Evolutionary conservation across 768 basidiomycete species (phyloP).

Genomic region (Austroboletus festivus): DNA sequence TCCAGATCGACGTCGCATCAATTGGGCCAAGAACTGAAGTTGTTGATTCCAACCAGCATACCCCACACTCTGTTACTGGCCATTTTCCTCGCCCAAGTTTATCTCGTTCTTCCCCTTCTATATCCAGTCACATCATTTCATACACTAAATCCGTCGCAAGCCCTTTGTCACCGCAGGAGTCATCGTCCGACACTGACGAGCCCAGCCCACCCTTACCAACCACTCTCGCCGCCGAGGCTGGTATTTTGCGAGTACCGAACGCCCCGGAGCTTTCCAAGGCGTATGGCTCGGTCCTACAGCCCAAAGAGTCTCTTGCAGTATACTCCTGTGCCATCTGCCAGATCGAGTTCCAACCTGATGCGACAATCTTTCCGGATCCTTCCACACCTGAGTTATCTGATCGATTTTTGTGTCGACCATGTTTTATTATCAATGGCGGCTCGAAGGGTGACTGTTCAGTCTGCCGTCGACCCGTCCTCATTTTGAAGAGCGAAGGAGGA

Average conservation of each 20-base stretch:
- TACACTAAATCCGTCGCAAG: conserved; percentile 56
- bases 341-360: conserved; percentile 69
- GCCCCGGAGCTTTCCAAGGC: conserved; percentile 72
- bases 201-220: conserved; percentile 32
- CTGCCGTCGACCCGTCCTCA: conserved; percentile 70
- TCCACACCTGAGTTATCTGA: conserved; percentile 21
- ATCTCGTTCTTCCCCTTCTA: conserved; percentile 28
- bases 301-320: conserved; percentile 66
- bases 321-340: conserved; percentile 69
- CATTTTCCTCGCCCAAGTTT: conserved; percentile 52
- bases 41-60: conserved; percentile 5
- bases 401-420: conserved; percentile 73
- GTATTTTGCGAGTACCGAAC: conserved; percentile 59
- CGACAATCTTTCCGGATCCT: conserved; percentile 83
- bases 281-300: conserved; percentile 80
- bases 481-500: conserved; percentile 72
- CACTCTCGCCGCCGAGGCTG: conserved; percentile 51
- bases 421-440: conserved; percentile 70
- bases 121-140: conserved; percentile 50
- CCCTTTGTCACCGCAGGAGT: conserved; percentile 59
- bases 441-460: conserved; percentile 70
- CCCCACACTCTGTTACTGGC: conserved; percentile 19
- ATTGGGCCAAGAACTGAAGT: conserved; percentile 5
- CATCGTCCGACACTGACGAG: conserved; percentile 22
- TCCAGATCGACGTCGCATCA: conserved; percentile 18